Percentiles rank a stretch among this genome's conserved stretches.
phyloP scores from a whole-genome alignment of 176 grass and related monocot genomes.

The Pontederia paniculata region DNA sequence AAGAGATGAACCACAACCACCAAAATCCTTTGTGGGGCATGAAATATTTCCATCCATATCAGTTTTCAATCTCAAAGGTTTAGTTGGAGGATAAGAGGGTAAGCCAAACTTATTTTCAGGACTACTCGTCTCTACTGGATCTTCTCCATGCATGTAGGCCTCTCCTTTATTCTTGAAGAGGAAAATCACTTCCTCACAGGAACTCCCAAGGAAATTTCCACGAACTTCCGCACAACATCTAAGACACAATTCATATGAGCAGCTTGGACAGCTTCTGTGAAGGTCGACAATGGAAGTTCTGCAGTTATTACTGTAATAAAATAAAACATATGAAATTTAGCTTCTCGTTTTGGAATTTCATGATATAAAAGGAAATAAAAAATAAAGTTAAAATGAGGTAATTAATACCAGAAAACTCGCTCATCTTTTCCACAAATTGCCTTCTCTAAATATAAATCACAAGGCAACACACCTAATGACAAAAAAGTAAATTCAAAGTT shows the following conservation, averaged over 20 bases:
- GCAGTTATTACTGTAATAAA: slow-evolving; percentile 47
- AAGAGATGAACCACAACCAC: slow-evolving; percentile 37
- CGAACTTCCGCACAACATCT: slow-evolving; percentile 58
- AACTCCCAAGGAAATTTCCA: slow-evolving; percentile 7
- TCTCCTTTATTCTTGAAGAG: slow-evolving; percentile 20
- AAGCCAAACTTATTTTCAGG: neutral
- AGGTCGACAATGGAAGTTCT: slow-evolving; percentile 63
- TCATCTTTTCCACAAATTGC: slow-evolving; percentile 36
- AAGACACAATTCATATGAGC: slow-evolving; percentile 62
- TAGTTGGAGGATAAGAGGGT: slow-evolving; percentile 15
- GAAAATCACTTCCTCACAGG: slow-evolving; percentile 18
- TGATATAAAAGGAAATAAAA: slow-evolving; percentile 1
- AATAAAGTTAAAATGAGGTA: neutral
- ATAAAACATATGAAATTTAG: slow-evolving; percentile 8
- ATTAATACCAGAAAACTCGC: slow-evolving; percentile 45
- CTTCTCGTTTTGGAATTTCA: neutral
- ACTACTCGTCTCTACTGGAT: slow-evolving; percentile 7
- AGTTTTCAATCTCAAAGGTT: slow-evolving; percentile 23
- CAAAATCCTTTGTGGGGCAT: slow-evolving; percentile 46
- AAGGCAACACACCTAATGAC: neutral
- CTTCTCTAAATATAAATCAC: slow-evolving; percentile 27
- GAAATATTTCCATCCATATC: slow-evolving; percentile 22
- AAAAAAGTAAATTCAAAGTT: neutral
- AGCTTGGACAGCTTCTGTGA: slow-evolving; percentile 50
- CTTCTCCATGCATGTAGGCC: slow-evolving; percentile 54